A percentile compares a stretch with the other conserved stretches of the same genome.
phyloP scores from a whole-genome alignment of 495 filamentous ascomycete species.

The Collariella sp. region DNA sequence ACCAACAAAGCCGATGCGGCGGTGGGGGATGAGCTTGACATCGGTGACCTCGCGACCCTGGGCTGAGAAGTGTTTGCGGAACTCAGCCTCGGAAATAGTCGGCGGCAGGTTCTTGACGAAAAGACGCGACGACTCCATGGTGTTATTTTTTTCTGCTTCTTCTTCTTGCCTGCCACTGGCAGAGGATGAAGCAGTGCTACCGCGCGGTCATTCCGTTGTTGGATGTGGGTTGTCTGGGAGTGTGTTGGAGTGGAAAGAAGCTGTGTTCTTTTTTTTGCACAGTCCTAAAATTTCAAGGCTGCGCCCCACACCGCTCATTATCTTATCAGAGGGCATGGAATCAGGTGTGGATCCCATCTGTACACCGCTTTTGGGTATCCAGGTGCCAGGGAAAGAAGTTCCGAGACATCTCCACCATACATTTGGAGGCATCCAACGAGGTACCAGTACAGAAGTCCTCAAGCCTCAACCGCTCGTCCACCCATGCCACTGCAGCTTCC shows the following conservation, averaged over 20 bases:
- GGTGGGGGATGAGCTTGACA: conserved; percentile 75
- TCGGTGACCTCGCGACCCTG: conserved; percentile 72
- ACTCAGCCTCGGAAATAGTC: conserved; percentile 62
- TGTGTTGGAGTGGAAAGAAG: conserved; percentile 5
- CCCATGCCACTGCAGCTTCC: no score
- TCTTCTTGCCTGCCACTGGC: conserved; percentile 17
- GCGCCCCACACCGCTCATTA: conserved; percentile 10
- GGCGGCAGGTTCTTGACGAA: conserved; percentile 85
- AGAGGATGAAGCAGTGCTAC: conserved; percentile 17
- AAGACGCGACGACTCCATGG: conserved; percentile 69
- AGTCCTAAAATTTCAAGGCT: conserved; percentile 12
- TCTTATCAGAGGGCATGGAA: conserved; percentile 14
- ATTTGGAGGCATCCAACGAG: neutral
- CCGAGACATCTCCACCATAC: neutral
- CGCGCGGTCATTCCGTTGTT: conserved; percentile 18
- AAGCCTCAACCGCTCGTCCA: no score
- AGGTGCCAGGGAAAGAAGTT: neutral
- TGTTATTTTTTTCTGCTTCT: conserved; percentile 5
- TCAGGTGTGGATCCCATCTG: no score
- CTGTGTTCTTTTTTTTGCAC: neutral
- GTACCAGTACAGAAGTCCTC: neutral
- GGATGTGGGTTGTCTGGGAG: neutral
- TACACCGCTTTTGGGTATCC: neutral
- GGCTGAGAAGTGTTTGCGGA: conserved; percentile 75
- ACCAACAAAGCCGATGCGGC: conserved; percentile 92